Evolutionary conservation across 73 alveolate genomes (phyloP), one percentile per base, ranked within the genome.

Genomic region (Strombidium stylifer): DNA sequence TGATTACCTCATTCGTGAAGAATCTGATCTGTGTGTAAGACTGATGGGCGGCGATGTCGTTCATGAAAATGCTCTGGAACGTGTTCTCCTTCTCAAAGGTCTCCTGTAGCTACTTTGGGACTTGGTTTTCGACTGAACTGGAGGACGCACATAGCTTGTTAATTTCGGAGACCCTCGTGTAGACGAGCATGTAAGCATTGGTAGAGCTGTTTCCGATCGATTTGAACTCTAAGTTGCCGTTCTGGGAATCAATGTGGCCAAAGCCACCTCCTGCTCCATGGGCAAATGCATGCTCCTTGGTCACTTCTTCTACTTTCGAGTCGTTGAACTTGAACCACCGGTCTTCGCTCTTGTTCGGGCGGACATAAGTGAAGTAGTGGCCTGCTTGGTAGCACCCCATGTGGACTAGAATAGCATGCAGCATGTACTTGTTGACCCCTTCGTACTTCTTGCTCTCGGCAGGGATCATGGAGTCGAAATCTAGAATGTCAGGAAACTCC

Each of bases 241-340:
- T n/a, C n/a, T n/a, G n/a, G n/a, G n/a, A n/a, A n/a, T n/a, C n/a
- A n/a, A n/a, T n/a, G n/a, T n/a, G n/a, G n/a, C n/a, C n/a, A n/a
- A n/a, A n/a, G n/a, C n/a, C n/a, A n/a, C n/a, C n/a, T n/a, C n/a
- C n/a, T n/a, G n/a, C n/a, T n/a, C n/a, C n/a, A n/a, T n/a, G n/a
- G n/a, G n/a, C n/a, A n/a, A n/a, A n/a, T 6, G 56, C 67, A 10
- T 21, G 46, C 12, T 37, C 15, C 19, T 66, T 45, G 15, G 30
- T 26, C 28, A 31, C 53, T 8, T 19, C 12, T 6, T 16, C 52
- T 3, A 59, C 76, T 1, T 3, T 16, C 4, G 35, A 50, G 42
- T 71, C 85, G 28, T 71, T 71, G 39, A 59, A 71, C 35, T 59
- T 45, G 20, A 57, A 24, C 67, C 85, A 71, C 16, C 15, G 18